Evolutionary conservation across 108 stramenopile species (phyloP), one percentile per base, ranked within the genome.

Genomic region (Nitzschia sp.): DNA sequence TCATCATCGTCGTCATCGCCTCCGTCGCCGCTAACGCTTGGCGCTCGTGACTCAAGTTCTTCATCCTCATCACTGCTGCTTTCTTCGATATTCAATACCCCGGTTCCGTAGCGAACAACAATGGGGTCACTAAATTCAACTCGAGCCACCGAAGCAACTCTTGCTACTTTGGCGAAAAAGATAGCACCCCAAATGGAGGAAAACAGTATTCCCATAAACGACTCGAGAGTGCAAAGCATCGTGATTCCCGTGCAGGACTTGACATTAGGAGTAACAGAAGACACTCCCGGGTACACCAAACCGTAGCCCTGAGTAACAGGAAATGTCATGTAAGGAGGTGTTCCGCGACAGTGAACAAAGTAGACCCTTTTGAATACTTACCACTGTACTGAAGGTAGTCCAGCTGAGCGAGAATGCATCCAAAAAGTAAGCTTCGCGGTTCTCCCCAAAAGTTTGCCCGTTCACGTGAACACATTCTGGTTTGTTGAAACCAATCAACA

Each of bases 141-240:
- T 60, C 72, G 73, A 0, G 90, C 90, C 10, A 76, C 61, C 57
- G 77, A 75, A 10, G 76, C 43, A 10, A 88, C 72, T 25, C 90
- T 69, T 34, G 83, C 65, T 38, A 92, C 76, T 69, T 92, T 92
- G 19, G 83, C 80, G 75, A 89, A 86, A 8, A 88, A 69, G 50
- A 92, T 71, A 3, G 86, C 90, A 37, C 80, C 86, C 37, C 80
- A 82, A 43, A 89, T 70, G 21, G 79, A 79, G 10, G 80, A 80
- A 71, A 83, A 92, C 6, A 92, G 50, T 6, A 92, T 75, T 1
- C 90, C 90, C 7, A 85, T 67, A 69, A 92, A 87, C 29, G 85
- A 71, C 57, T 92, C 90, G 24, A 85, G 11, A 20, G 87, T 78
- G n/a, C 62, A 59, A 6, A 92, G 40, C 51, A 85, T 72, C 20